These are phyloP conservation scores for Trichoderma reesei DNA, from an alignment of 495 filamentous ascomycete genomes.

Conservation along the genomic window DNA sequence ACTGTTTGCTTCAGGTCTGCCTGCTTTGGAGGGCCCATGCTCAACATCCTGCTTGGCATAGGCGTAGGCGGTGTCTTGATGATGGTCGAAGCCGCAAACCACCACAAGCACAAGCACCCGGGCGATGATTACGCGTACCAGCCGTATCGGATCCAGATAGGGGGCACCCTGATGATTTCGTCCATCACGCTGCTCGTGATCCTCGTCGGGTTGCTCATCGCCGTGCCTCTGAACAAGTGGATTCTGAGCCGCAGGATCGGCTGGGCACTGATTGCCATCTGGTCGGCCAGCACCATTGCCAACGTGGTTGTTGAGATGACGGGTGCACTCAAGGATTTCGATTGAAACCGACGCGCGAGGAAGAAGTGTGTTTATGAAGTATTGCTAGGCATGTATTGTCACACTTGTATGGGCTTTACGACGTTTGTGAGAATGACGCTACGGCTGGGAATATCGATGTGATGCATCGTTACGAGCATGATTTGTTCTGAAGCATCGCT, in stretches of 20 bases:
- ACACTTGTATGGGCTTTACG: not conserved
- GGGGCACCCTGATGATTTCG: constrained; percentile 71
- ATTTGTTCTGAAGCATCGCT: not conserved
- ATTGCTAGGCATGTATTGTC: not conserved
- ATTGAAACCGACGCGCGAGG: constrained; percentile 10
- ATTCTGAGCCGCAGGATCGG: constrained; percentile 79
- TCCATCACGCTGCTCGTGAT: constrained; percentile 73
- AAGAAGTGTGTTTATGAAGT: not conserved
- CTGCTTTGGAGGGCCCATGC: constrained; percentile 94
- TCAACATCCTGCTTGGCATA: constrained; percentile 94
- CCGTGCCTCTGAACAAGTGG: constrained; percentile 83
- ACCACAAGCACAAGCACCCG: constrained; percentile 48
- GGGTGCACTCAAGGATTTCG: constrained; percentile 37
- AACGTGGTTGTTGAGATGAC: constrained; percentile 77
- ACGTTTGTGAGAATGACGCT: not conserved
- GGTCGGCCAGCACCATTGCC: constrained; percentile 69
- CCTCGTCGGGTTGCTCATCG: constrained; percentile 63
- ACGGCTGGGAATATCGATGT: not conserved
- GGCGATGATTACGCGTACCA: constrained; percentile 39
- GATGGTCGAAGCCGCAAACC: constrained; percentile 50
- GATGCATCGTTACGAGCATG: not conserved
- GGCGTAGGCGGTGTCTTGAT: constrained; percentile 83
- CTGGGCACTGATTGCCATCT: constrained; percentile 71
- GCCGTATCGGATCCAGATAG: constrained; percentile 73
- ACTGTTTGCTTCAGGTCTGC: constrained; percentile 42